Evolutionary conservation across 192 early-diverging fungal genomes (phyloP), one percentile per base, ranked within the genome.

Genomic region (Rhizoclosmatium sp.): DNA sequence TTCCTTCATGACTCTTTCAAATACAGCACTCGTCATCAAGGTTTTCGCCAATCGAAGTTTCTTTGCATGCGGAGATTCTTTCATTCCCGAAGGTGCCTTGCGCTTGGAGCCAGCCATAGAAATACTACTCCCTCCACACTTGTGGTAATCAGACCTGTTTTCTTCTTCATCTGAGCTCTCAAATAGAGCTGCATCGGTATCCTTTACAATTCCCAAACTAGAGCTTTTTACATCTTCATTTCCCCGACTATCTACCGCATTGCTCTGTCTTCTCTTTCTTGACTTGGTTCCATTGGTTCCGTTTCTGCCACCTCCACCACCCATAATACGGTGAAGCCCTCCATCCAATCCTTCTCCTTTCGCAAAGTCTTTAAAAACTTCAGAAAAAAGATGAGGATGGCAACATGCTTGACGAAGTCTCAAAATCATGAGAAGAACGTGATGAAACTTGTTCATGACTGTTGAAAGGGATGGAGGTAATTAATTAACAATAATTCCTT

Each of bases 401-500:
- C 58, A 69, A 10, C n/a, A 14, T 3, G 80, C 75, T 46, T 83
- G 80, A 10, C 80, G 39, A 9, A 81, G 44, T 39, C 61, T 19
- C 31, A 83, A 31, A 72, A 81, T 58, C 65, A 82, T 59, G 59
- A 75, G 72, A 4, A 81, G 46, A 7, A 81, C 75, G 62, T 81
- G 80, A 19, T n/a, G 16, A 49, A 80, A 81, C 56, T 81, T 82
- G 5, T 83, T 83, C 80, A 81, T 81, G 5, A 81, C 80, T 69
- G 66, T 83, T 47, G 14, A 14, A 14, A 16, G 56, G 56, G 56
- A 14, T 31, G 0, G 31, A 31, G 31, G 31, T 31, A 31, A 31
- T 31, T 31, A 31, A 31, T 31, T 31, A 31, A 31, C 31, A 31
- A 31, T 31, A 31, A 31, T 31, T 31, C 31, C 12, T 58, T n/a